Percentiles rank a stretch among this genome's conserved stretches.
phyloP scores from a whole-genome alignment of 345 rosid genomes.

The Citrus cavaleriei region DNA sequence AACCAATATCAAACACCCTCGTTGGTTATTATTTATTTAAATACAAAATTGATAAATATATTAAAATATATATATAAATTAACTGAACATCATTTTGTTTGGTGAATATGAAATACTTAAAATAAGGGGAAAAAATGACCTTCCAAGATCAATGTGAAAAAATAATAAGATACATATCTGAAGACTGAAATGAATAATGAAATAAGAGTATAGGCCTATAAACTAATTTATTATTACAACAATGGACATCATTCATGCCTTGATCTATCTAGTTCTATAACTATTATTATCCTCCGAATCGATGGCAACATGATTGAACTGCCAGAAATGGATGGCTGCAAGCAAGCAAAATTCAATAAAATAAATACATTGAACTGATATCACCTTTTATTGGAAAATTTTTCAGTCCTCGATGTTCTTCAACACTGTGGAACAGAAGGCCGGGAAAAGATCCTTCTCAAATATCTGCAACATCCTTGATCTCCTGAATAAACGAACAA shows the following conservation, averaged over 20 bases:
- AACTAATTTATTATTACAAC: not conserved
- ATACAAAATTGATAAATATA: no score
- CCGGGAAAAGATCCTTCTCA: conserved; percentile 6
- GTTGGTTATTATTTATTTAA: no score
- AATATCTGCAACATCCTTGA: conserved; percentile 27
- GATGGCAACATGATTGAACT: not conserved
- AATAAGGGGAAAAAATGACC: not conserved
- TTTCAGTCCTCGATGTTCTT: not conserved
- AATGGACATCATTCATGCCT: not conserved
- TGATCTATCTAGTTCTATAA: not conserved
- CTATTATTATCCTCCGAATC: not conserved
- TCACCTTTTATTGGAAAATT: conserved; percentile 1
- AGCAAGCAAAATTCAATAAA: not conserved
- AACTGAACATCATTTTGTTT: no score
- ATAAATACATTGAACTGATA: not conserved
- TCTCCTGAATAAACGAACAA: conserved; percentile 31
- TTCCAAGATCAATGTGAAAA: not conserved
- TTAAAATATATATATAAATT: no score
- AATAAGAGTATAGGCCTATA: not conserved
- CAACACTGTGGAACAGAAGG: not conserved
- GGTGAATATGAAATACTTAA: no score
- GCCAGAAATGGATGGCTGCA: not conserved
- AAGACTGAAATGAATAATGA: not conserved
- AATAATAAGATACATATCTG: not conserved
- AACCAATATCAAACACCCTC: no score